Evolutionary conservation across 2,329 filamentous ascomycete genomes (phyloP).

Genomic region (Fusarium staphyleae): DNA sequence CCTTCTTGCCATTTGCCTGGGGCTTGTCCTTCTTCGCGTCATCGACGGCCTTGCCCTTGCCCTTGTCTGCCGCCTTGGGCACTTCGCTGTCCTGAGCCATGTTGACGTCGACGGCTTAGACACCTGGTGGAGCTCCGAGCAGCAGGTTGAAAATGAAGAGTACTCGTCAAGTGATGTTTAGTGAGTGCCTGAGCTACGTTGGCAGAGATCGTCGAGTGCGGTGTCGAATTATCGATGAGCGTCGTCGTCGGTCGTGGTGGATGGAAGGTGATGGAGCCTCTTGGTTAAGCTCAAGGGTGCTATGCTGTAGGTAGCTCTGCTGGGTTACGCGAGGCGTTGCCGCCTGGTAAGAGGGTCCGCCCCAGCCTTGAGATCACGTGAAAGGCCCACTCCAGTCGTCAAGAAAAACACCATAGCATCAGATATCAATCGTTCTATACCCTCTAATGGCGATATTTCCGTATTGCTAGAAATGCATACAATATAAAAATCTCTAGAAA

Average conservation of each 20-base stretch:
- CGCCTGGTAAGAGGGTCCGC: conserved; percentile 46
- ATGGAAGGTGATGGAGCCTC: conserved; percentile 50
- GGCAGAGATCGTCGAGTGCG: conserved; percentile 15
- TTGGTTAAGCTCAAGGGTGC: conserved; percentile 48
- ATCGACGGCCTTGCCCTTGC: conserved; percentile 90
- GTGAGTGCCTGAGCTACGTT: conserved; percentile 12
- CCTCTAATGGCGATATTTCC: too few species aligned
- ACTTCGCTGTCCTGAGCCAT: conserved; percentile 96
- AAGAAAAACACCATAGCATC: neutral
- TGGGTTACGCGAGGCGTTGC: conserved; percentile 56
- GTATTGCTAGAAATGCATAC: too few species aligned
- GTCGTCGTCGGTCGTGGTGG: conserved; percentile 39
- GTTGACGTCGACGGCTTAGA: conserved; percentile 50
- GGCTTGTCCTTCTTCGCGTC: conserved; percentile 74
- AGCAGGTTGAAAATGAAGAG: conserved; percentile 23
- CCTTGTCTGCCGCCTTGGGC: conserved; percentile 87
- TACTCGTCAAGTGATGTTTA: conserved; percentile 8
- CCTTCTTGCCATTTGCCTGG: conserved; percentile 76
- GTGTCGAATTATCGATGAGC: conserved; percentile 29
- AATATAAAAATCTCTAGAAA: too few species aligned
- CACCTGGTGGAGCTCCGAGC: conserved; percentile 39
- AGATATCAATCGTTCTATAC: too few species aligned
- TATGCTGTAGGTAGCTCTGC: conserved; percentile 46
- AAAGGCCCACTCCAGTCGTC: neutral
- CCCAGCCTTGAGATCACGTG: conserved; percentile 46